Conservation (phyloP, 2,329 filamentous ascomycete species). For the Didymella glomerata region DNA sequence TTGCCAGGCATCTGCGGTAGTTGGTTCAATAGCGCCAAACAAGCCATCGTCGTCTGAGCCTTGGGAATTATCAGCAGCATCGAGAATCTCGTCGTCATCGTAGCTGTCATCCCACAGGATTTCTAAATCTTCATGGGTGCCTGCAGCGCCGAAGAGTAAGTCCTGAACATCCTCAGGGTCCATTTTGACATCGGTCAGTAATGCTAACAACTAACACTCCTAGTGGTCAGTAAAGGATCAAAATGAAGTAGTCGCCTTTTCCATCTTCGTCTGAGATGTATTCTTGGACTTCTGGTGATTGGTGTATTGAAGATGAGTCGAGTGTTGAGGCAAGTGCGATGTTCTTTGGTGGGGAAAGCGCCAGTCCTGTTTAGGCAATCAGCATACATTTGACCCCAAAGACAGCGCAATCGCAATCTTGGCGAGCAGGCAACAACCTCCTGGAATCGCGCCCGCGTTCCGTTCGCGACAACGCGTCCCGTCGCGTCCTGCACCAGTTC, state of each 20-base stretch:
- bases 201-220: neutral
- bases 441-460: conserved; percentile 26
- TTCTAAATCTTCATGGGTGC: conserved; percentile 29
- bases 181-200: conserved; percentile 24
- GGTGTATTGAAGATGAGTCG: neutral
- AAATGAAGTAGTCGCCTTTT: neutral
- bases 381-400: conserved; percentile 21
- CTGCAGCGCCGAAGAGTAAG: conserved; percentile 39
- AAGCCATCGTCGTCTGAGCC: conserved; percentile 7
- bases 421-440: conserved; percentile 8
- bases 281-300: neutral
- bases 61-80: neutral
- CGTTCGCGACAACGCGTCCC: conserved; percentile 39
- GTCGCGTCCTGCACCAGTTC: conserved; percentile 7
- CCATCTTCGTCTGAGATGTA: neutral
- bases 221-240: neutral
- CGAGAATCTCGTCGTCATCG: conserved; percentile 36
- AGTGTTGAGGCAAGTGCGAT: conserved; percentile 5
- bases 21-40: conserved; percentile 10
- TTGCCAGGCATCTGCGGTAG: conserved; percentile 19
- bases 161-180: conserved; percentile 37
- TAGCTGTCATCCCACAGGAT: conserved; percentile 25
- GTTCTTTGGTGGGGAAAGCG: conserved; percentile 16
- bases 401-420: conserved; percentile 23
- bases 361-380: conserved; percentile 30